These are phyloP conservation scores for Evansstolkia leycettana DNA, from an alignment of 495 filamentous ascomycete genomes.

Conservation along the genomic window DNA sequence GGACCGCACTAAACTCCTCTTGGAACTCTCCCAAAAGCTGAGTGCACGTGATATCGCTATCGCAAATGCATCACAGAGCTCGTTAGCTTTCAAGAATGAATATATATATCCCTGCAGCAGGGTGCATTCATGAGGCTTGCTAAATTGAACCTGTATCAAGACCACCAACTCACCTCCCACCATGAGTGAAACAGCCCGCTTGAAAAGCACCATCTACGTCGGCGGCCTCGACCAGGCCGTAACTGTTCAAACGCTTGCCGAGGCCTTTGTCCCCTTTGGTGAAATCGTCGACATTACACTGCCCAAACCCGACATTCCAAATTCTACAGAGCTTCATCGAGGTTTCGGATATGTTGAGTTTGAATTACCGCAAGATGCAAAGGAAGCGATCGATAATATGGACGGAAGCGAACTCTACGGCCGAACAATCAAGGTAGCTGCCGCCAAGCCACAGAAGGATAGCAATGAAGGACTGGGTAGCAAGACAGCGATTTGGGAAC, in stretches of 20 bases:
- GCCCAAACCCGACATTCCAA: conserved; percentile 69
- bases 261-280: conserved; percentile 93
- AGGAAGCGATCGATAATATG: conserved; percentile 98
- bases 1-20: too few species aligned
- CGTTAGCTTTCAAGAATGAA: background rate
- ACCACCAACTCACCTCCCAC: conserved; percentile 8
- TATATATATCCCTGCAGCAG: background rate
- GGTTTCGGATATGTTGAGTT: conserved; percentile 98
- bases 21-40: too few species aligned
- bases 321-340: conserved; percentile 60
- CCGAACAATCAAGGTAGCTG: conserved; percentile 77
- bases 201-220: conserved; percentile 81
- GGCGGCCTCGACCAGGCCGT: conserved; percentile 78
- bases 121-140: too few species aligned
- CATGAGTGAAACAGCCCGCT: conserved; percentile 72
- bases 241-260: conserved; percentile 59
- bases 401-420: conserved; percentile 95
- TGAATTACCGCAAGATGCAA: conserved; percentile 72
- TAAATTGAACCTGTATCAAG: too few species aligned
- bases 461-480: conserved; percentile 74
- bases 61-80: too few species aligned
- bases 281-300: conserved; percentile 83
- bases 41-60: too few species aligned
- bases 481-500: conserved; percentile 96
- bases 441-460: conserved; percentile 88